Evolutionary conservation across 1,139 yeast genomes (phyloP).

Genomic region (Chernovozyma aurita): DNA sequence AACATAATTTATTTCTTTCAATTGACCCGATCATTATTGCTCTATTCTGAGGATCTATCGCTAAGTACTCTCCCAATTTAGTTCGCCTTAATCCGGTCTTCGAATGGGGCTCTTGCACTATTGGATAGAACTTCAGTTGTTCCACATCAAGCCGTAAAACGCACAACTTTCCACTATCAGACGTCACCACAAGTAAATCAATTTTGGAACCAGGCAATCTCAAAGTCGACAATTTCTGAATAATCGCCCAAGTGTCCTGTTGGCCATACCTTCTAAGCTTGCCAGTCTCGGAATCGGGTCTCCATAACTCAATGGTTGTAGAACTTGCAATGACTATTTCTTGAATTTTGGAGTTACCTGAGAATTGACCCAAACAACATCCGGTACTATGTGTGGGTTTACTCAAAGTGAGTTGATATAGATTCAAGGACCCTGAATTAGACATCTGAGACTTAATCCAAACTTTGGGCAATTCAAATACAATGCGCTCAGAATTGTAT

Average conservation of each 20-base stretch:
- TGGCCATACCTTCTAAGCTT: slow-evolving; percentile 38
- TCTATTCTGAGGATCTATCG: slow-evolving; percentile 69
- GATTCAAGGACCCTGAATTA: neutral
- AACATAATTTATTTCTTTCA: slow-evolving; percentile 69
- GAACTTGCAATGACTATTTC: slow-evolving; percentile 60
- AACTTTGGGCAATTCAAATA: no score
- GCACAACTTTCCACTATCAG: slow-evolving; percentile 77
- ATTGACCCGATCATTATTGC: slow-evolving; percentile 69
- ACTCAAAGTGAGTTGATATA: slow-evolving; percentile 6
- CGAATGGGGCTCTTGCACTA: slow-evolving; percentile 64
- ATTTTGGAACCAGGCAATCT: slow-evolving; percentile 48
- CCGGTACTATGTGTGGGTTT: slow-evolving; percentile 3
- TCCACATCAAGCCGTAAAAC: slow-evolving; percentile 47
- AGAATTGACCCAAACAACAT: slow-evolving; percentile 57
- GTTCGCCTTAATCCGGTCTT: slow-evolving; percentile 73
- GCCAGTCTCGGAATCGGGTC: slow-evolving; percentile 53
- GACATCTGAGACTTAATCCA: no score
- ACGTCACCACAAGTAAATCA: slow-evolving; percentile 63
- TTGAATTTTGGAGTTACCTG: slow-evolving; percentile 53
- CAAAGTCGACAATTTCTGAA: slow-evolving; percentile 51
- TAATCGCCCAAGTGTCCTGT: slow-evolving; percentile 55
- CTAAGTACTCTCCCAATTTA: slow-evolving; percentile 74
- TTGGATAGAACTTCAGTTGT: slow-evolving; percentile 38
- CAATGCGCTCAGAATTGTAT: no score
- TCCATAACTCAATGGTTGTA: slow-evolving; percentile 48